Percentiles rank a stretch among this genome's conserved stretches.
phyloP scores from a whole-genome alignment of 2,329 filamentous ascomycete genomes.

The Alternaria dauci region DNA sequence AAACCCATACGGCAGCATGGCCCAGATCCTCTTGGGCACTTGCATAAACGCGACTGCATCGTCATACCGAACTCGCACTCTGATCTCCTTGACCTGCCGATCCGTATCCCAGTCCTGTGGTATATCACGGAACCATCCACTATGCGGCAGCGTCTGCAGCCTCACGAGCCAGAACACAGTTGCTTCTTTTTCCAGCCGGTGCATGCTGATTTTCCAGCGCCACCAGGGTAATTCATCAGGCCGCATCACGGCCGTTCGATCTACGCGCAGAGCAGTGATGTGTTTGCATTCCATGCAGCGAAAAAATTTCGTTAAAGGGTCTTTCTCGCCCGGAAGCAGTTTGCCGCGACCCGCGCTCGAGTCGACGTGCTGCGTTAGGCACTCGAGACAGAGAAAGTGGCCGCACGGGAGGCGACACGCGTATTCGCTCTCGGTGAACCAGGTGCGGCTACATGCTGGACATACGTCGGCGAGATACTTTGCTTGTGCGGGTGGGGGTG shows the following conservation, averaged over 20 bases:
- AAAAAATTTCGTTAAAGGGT: slow-evolving; percentile 15
- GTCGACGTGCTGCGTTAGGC: slow-evolving; percentile 13
- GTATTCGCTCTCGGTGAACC: slow-evolving; percentile 12
- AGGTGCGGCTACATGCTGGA: slow-evolving; percentile 5
- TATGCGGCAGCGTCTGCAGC: slow-evolving; percentile 2
- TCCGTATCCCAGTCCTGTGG: not conserved
- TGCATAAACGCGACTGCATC: slow-evolving; percentile 17
- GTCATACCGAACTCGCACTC: not conserved
- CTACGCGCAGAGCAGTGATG: slow-evolving; percentile 1
- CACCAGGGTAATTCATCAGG: slow-evolving; percentile 13
- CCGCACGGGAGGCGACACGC: slow-evolving; percentile 14
- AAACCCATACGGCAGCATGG: slow-evolving; percentile 12
- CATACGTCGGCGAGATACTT: slow-evolving; percentile 7
- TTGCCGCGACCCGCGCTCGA: slow-evolving; percentile 1
- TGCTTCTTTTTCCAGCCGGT: slow-evolving; percentile 5
- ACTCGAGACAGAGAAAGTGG: slow-evolving; percentile 20
- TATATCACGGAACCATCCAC: slow-evolving; percentile 6
- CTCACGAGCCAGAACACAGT: slow-evolving; percentile 6
- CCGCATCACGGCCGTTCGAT: slow-evolving; percentile 5
- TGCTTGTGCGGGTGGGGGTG: not conserved
- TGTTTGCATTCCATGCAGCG: slow-evolving; percentile 12
- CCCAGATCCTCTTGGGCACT: not conserved
- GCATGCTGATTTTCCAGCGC: slow-evolving; percentile 13
- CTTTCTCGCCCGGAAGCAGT: slow-evolving; percentile 4
- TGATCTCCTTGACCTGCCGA: not conserved